phyloP scores from a whole-genome alignment of 371 early-diverging fungal species.

The Syncephalis plumigaleata region DNA sequence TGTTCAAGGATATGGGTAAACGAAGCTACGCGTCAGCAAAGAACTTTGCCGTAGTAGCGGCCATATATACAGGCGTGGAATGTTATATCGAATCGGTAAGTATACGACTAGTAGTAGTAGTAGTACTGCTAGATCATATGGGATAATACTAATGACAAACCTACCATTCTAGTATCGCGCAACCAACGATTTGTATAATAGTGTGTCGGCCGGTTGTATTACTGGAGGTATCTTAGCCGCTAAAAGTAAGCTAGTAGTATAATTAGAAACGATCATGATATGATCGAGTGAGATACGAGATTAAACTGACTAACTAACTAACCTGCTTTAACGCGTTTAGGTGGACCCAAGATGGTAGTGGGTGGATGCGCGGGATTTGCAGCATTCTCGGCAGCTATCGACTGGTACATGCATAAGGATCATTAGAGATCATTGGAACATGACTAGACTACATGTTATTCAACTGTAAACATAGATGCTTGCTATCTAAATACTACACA shows the following conservation, averaged over 20 bases:
- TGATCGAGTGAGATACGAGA: too few relatives aligned
- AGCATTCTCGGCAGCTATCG: conserved; percentile 86
- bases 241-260: conserved; percentile 17
- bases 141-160: not conserved
- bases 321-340: conserved; percentile 9
- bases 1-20: conserved; percentile 75
- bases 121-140: not conserved
- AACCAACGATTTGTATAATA: conserved; percentile 83
- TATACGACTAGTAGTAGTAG: not conserved
- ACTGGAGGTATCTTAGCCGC: conserved; percentile 83
- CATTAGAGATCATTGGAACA: conserved; percentile 1
- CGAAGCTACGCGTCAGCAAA: conserved; percentile 72
- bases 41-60: conserved; percentile 84
- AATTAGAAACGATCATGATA: too few relatives aligned
- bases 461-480: too few relatives aligned
- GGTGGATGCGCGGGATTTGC: conserved; percentile 89
- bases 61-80: conserved; percentile 81
- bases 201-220: conserved; percentile 77
- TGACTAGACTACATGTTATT: too few relatives aligned
- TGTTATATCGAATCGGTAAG: conserved; percentile 84
- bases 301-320: not conserved
- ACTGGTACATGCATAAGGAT: conserved; percentile 23
- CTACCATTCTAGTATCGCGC: conserved; percentile 60
- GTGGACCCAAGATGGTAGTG: conserved; percentile 59
- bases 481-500: too few relatives aligned